These are phyloP conservation scores for Paramyrothecium sp. DNA, from an alignment of 2,329 filamentous ascomycete genomes.

Conservation along the genomic window DNA sequence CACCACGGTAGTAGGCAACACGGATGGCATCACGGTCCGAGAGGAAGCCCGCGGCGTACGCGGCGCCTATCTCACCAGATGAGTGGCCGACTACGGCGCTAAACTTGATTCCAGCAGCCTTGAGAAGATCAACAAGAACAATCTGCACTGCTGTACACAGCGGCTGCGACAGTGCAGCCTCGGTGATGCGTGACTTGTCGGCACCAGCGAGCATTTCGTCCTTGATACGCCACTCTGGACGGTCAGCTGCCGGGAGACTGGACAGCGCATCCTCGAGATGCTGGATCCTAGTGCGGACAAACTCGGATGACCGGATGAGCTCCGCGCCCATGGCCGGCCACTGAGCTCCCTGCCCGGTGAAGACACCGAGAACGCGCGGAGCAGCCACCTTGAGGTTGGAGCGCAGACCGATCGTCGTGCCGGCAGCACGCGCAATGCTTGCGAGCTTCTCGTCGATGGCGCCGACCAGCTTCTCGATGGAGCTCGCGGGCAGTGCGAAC, in stretches of 20 bases:
- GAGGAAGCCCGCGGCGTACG: slow-evolving; percentile 44
- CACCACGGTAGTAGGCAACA: slow-evolving; percentile 13
- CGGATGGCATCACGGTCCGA: slow-evolving; percentile 17
- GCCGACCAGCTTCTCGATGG: not conserved
- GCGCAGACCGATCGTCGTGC: slow-evolving; percentile 3
- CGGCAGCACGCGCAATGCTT: not conserved
- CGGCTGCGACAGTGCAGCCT: slow-evolving; percentile 28
- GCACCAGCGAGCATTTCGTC: slow-evolving; percentile 17
- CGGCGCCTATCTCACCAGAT: slow-evolving; percentile 41
- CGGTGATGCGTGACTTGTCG: slow-evolving; percentile 5
- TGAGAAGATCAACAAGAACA: slow-evolving; percentile 23
- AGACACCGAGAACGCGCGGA: slow-evolving; percentile 21
- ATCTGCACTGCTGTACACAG: slow-evolving; percentile 27
- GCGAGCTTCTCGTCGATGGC: slow-evolving; percentile 3
- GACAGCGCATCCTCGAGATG: slow-evolving; percentile 19
- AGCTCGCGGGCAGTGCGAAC: not conserved
- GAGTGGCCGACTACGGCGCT: slow-evolving; percentile 44
- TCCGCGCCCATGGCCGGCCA: slow-evolving; percentile 29
- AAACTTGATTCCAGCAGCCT: slow-evolving; percentile 27
- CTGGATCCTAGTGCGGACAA: slow-evolving; percentile 10
- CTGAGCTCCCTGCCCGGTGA: slow-evolving; percentile 31
- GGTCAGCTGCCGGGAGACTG: slow-evolving; percentile 14
- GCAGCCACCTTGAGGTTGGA: slow-evolving; percentile 7
- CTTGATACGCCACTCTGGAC: slow-evolving; percentile 21
- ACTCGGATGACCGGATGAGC: slow-evolving; percentile 11